Evolutionary conservation across 495 filamentous ascomycete genomes (phyloP).

Genomic region (Daldinia childiae): DNA sequence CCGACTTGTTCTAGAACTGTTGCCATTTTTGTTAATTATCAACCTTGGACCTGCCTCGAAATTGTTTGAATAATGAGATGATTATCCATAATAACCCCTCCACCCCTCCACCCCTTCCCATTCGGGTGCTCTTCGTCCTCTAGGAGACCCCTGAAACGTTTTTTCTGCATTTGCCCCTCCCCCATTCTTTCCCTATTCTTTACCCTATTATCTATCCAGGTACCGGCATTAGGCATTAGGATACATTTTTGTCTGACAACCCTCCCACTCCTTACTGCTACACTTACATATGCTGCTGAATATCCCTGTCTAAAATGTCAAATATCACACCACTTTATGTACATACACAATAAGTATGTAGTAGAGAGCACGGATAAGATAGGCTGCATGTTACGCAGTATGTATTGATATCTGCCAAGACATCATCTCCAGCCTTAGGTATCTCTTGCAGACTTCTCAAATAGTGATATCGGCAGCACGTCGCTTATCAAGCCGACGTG

Average conservation of each 20-base stretch:
- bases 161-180: neutral
- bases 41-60: neutral
- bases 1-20: conserved; percentile 39
- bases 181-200: conserved; percentile 1
- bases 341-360: neutral
- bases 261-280: conserved; percentile 2
- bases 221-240: conserved; percentile 1
- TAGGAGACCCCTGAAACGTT: conserved; percentile 1
- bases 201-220: neutral
- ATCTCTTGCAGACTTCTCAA: neutral
- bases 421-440: neutral
- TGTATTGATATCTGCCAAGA: neutral
- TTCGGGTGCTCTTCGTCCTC: neutral
- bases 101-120: too few relatives aligned
- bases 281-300: neutral
- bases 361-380: neutral
- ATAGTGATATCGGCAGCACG: neutral
- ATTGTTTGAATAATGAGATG: neutral
- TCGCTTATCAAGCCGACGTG: neutral
- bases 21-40: neutral
- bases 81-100: neutral
- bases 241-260: neutral
- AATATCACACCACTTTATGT: neutral
- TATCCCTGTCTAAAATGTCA: neutral
- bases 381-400: neutral